Evolutionary conservation across 371 early-diverging fungal species (phyloP), one percentile per base, ranked within the genome.

Genomic region (Parasitella parasitica): DNA sequence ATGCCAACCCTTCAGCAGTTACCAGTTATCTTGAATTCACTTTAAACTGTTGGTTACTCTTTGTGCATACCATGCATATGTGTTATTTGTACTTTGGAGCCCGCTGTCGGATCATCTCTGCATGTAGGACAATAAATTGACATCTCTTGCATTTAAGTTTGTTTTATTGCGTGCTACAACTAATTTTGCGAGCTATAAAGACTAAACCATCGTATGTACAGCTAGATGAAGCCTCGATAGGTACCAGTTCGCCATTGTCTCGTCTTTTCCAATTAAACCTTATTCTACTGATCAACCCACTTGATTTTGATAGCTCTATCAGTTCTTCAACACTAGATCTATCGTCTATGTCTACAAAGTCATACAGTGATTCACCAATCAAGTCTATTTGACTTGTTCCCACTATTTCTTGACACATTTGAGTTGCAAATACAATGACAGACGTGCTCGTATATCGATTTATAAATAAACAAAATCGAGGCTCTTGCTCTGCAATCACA

Each of bases 191-290:
- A 7, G 32, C 57, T 13, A 77, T 73, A 61, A 80, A 58, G 6
- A 74, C 73, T 12, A 80, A 28, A 11, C 77, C 75, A 61, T 90
- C 88, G 50, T 78, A 80, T 1, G 75, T 70, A 34, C 73, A 69
- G 27, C 75, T 73, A 6, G 71, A 57, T 20, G 75, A 68, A 7
- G 75, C 70, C 43, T 80, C 80, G 7, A 78, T 51, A 24, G 37
- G 18, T 5, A 46, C 30, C 13, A 46, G 24, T 0, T 20, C 27
- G 7, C 26, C 48, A 8, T 51, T 41, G 1, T 39, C 32, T 8
- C n/a, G 69, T 56, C 15, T 69, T 41, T 41, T n/a, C 70, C 70
- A 70, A 13, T 38, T 22, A 43, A 70, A 70, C 2, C 61, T 36
- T 16, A 70, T 11, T 11, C 61, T 52, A 9, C 34, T 48, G 13